Base-by-base conservation (phyloP, 176 grass and related monocot genomes). In the Cenchrus fungigraminus region DNA sequence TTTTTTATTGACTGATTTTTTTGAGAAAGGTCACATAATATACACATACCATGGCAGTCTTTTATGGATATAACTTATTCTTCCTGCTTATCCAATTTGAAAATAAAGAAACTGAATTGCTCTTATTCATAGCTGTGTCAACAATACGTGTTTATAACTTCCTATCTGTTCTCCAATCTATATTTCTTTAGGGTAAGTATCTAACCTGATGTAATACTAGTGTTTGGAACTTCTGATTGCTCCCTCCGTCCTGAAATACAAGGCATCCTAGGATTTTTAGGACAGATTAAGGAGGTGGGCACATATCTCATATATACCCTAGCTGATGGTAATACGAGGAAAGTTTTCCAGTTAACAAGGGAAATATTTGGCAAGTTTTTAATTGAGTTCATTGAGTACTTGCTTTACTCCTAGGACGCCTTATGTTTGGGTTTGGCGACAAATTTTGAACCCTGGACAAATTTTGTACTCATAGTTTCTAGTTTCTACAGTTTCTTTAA, bases 221-320 rank as follows among this genome's bases (percentile, higher is more conserved):
- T 78, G 71, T 55, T 82, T 77, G 37, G 58, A 28, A 25, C 46
- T 71, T 86, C 12, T 82, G 64, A 62, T 25, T 5, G 19, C 32
- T 4, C 37, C 37, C 37, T 40, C 37, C 34, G 34, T 37, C 34
- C 34, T 37, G 34, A 3, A 37, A 37, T 37, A 37, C 34, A 40
- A 40, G 37, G 37, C 37, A 40, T 40, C 37, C 37, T 40, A 40
- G 34, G 34, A 34, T 34, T 34, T 34, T 34, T 34, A 34, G 37
- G 37, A 40, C 37, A 40, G 37, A 40, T 40, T 40, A 40, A 40
- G 37, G 37, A 40, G 37, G 37, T 40, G 37, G 37, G 37, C 37
- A 40, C 37, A 40, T 40, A 40, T 40, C 37, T 40, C 37, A 40
- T 34, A 40, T 40, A 40, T 40, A 40, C 37, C 37, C 37, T 40